These are phyloP conservation scores for Apostasia shenzhenica DNA, from an alignment of 106 monocot genomes.

Conservation along the genomic window DNA sequence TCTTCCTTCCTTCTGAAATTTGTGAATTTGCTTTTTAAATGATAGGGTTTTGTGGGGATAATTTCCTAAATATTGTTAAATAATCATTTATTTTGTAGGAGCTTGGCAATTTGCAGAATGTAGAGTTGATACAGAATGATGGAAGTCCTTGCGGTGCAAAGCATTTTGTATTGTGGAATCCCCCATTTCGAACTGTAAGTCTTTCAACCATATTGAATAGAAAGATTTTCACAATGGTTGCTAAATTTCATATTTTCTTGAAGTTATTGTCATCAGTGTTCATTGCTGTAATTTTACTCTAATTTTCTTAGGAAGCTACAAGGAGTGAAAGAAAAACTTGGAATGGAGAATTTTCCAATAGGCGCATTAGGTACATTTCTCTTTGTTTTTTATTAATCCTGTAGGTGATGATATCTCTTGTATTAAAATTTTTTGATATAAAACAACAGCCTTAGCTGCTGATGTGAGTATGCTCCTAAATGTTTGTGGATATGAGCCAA, in stretches of 20 bases:
- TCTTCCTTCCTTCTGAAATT: background rate
- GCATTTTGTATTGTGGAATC: slow-evolving; percentile 90
- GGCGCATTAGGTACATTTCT: slow-evolving; percentile 31
- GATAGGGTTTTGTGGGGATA: background rate
- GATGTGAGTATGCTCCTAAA: no score
- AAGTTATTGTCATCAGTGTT: background rate
- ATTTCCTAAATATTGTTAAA: background rate
- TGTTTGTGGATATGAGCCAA: no score
- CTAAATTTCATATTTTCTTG: background rate
- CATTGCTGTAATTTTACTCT: background rate
- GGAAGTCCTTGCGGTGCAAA: slow-evolving; percentile 87
- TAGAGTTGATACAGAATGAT: slow-evolving; percentile 83
- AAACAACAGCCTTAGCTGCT: no score
- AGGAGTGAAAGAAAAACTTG: slow-evolving; percentile 3
- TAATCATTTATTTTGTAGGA: slow-evolving; percentile 28
- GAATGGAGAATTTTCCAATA: slow-evolving; percentile 13
- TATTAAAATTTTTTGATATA: background rate
- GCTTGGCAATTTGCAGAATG: slow-evolving; percentile 47
- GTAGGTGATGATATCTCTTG: background rate
- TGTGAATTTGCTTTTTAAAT: background rate
- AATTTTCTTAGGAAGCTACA: slow-evolving; percentile 21
- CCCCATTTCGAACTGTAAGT: slow-evolving; percentile 31
- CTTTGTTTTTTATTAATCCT: background rate
- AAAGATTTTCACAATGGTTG: no score
- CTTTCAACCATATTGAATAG: background rate